phyloP scores from a whole-genome alignment of 345 rosid species.

The Gossypium anomalum region DNA sequence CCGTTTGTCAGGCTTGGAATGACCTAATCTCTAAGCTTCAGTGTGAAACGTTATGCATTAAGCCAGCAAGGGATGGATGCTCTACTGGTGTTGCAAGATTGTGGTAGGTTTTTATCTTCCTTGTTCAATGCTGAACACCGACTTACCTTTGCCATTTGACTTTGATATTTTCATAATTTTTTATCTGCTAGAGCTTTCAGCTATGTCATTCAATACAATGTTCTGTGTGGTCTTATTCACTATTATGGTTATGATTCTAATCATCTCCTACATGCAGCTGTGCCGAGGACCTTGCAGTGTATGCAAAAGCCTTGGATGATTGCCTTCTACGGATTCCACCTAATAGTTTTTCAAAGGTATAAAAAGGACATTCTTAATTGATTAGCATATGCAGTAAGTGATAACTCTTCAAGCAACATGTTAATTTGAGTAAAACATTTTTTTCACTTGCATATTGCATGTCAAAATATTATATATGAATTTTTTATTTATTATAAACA shows the following conservation, averaged over 20 bases:
- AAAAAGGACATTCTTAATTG: background rate
- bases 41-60: constrained; percentile 74
- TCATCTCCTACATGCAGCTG: constrained; percentile 45
- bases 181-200: background rate
- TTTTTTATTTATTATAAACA: constrained; percentile 6
- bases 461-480: background rate
- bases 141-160: background rate
- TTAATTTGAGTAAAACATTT: background rate
- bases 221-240: background rate
- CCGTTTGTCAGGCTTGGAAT: constrained; percentile 50
- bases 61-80: constrained; percentile 97
- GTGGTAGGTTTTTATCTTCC: constrained; percentile 43
- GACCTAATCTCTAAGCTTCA: constrained; percentile 60
- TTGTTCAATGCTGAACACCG: background rate
- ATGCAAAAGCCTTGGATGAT: constrained; percentile 68
- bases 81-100: constrained; percentile 97
- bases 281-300: constrained; percentile 60
- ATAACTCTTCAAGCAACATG: background rate
- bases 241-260: constrained; percentile 10
- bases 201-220: background rate
- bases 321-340: constrained; percentile 74
- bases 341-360: constrained; percentile 79
- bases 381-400: background rate
- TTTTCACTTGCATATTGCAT: background rate
- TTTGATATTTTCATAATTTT: background rate